Conservation (phyloP, 2,329 filamentous ascomycete species). For the Botryotinia narcissicola region DNA sequence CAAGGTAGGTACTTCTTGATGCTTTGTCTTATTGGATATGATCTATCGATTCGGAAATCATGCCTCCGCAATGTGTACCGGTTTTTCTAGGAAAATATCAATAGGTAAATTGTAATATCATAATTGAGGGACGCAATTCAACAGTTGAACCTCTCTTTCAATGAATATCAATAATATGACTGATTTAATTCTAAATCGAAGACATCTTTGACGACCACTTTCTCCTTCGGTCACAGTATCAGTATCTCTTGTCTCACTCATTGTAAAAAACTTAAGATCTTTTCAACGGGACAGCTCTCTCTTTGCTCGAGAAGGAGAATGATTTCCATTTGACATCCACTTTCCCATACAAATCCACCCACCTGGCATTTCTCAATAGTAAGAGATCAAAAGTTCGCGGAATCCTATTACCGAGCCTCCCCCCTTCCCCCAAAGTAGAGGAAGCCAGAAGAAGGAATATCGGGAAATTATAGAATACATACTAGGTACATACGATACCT, state of each 20-base stretch:
- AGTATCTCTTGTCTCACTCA: slow-evolving; percentile 14
- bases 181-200: slow-evolving; percentile 4
- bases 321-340: slow-evolving; percentile 8
- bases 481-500: background rate
- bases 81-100: background rate
- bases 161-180: background rate
- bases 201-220: background rate
- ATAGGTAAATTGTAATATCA: background rate
- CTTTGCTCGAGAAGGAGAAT: background rate
- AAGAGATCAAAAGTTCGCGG: slow-evolving; percentile 3
- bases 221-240: slow-evolving; percentile 5
- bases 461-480: background rate
- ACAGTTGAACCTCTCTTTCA: background rate
- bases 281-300: background rate
- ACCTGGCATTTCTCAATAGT: background rate
- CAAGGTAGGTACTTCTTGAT: background rate
- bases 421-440: background rate
- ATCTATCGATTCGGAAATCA: background rate
- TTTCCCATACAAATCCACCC: slow-evolving; percentile 2
- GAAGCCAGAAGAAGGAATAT: background rate
- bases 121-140: background rate
- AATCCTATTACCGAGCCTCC: background rate
- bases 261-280: background rate
- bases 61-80: background rate
- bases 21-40: background rate